Percentiles rank a stretch among this genome's conserved stretches.
These are phyloP conservation scores for Colletotrichum liriopes DNA, from an alignment of 2,329 filamentous ascomycete species.

Conservation along the genomic window DNA sequence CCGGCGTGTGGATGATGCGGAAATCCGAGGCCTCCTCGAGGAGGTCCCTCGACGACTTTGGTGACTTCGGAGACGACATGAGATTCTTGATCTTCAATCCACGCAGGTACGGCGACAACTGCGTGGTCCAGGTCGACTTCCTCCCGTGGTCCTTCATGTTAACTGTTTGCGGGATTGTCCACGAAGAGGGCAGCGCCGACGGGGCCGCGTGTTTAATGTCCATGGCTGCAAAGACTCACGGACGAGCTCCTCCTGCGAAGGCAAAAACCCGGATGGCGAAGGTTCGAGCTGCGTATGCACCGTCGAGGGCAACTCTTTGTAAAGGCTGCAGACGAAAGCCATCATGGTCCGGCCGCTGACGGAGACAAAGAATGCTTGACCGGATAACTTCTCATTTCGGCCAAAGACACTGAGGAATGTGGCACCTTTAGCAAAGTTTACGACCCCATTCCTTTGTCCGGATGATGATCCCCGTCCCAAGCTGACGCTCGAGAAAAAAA, in stretches of 20 bases:
- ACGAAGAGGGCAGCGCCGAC: constrained; percentile 33
- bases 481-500: constrained; percentile 10
- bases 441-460: constrained; percentile 42
- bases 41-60: not conserved
- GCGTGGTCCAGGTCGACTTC: constrained; percentile 37
- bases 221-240: constrained; percentile 34
- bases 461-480: constrained; percentile 34
- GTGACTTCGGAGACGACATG: constrained; percentile 27
- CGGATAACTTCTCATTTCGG: constrained; percentile 40
- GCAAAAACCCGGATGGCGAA: constrained; percentile 12
- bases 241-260: not conserved
- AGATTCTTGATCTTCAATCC: constrained; percentile 34
- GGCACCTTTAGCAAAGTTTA: constrained; percentile 36
- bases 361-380: constrained; percentile 41
- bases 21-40: constrained; percentile 27
- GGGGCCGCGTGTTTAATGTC: constrained; percentile 38
- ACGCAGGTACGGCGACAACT: constrained; percentile 37
- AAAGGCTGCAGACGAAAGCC: constrained; percentile 36
- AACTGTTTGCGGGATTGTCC: constrained; percentile 37
- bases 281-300: constrained; percentile 37
- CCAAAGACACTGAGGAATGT: constrained; percentile 42
- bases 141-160: constrained; percentile 41
- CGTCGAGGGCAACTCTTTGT: constrained; percentile 41
- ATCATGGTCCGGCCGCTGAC: constrained; percentile 31
- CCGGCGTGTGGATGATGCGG: constrained; percentile 40